These are phyloP conservation scores for Colletotrichum truncatum DNA, from an alignment of 2,329 filamentous ascomycete species.

Conservation along the genomic window DNA sequence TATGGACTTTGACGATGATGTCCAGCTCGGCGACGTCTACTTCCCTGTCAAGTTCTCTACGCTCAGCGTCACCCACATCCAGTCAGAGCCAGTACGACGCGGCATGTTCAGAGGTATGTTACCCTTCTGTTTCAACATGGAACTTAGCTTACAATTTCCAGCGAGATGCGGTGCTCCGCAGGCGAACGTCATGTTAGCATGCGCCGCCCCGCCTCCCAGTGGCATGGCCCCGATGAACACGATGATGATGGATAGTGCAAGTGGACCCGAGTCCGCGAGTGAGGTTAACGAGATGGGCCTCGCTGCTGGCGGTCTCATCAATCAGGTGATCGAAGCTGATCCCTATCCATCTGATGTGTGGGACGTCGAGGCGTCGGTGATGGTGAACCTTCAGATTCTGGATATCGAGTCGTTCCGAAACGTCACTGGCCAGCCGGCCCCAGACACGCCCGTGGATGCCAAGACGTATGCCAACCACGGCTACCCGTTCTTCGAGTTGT, in stretches of 20 bases:
- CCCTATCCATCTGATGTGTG: constrained; percentile 35
- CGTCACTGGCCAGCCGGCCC: constrained; percentile 45
- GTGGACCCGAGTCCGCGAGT: neutral
- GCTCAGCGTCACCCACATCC: neutral
- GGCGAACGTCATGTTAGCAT: neutral
- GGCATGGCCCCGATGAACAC: neutral
- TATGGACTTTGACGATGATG: constrained; percentile 2
- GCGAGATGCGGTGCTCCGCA: too few species aligned
- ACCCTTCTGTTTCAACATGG: too few species aligned
- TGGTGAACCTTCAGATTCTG: constrained; percentile 51
- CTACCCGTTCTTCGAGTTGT: constrained; percentile 46
- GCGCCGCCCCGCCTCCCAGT: neutral
- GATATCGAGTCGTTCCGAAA: constrained; percentile 43
- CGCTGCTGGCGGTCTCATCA: constrained; percentile 50
- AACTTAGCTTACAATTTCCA: too few species aligned
- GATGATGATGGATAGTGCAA: neutral
- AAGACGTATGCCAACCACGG: constrained; percentile 42
- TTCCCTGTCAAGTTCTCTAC: constrained; percentile 26
- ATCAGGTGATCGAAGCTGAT: constrained; percentile 47
- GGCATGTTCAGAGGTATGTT: too few species aligned
- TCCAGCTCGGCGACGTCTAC: constrained; percentile 29
- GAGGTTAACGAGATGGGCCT: constrained; percentile 44
- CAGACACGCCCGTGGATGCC: constrained; percentile 43
- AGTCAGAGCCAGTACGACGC: neutral
- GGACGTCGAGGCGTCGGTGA: constrained; percentile 37